phyloP scores from a whole-genome alignment of 1,139 yeast species.

The Candida sojae region DNA sequence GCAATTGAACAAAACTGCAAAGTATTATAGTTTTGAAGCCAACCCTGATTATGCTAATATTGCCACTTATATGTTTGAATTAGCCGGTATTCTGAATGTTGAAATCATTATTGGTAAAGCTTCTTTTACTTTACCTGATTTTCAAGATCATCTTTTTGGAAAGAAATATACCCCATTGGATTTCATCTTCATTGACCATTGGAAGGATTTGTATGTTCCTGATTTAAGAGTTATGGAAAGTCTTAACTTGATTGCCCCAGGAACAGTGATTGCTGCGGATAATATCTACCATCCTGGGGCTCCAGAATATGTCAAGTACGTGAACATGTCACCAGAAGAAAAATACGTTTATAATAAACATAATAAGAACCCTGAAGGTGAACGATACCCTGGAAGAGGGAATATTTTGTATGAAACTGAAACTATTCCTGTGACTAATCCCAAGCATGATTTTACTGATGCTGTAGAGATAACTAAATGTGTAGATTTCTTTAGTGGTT shows the following conservation, averaged over 20 bases:
- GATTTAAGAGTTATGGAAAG: conserved; percentile 47
- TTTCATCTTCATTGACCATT: conserved; percentile 45
- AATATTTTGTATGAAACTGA: conserved; percentile 41
- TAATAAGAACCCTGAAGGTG: conserved; percentile 29
- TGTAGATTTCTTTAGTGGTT: conserved; percentile 25
- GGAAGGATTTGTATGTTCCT: conserved; percentile 39
- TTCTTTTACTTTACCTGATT: conserved; percentile 26
- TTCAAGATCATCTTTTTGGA: conserved; percentile 20
- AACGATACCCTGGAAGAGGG: conserved; percentile 41
- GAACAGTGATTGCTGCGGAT: conserved; percentile 44
- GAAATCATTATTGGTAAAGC: conserved; percentile 42
- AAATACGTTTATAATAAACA: conserved; percentile 28
- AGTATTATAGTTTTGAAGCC: conserved; percentile 41
- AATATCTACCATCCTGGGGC: conserved; percentile 38
- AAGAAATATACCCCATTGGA: conserved; percentile 24
- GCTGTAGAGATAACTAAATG: conserved; percentile 35
- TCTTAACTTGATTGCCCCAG: conserved; percentile 39
- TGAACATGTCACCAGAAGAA: conserved; percentile 38
- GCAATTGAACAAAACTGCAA: conserved; percentile 22
- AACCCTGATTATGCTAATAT: conserved; percentile 34
- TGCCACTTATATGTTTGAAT: conserved; percentile 30
- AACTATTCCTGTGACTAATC: conserved; percentile 17
- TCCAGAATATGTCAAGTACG: conserved; percentile 42
- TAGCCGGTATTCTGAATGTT: conserved; percentile 40
- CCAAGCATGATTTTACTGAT: conserved; percentile 19